These are phyloP conservation scores for Infundibulicybe gibba DNA, from an alignment of 768 basidiomycete genomes.

Conservation along the genomic window DNA sequence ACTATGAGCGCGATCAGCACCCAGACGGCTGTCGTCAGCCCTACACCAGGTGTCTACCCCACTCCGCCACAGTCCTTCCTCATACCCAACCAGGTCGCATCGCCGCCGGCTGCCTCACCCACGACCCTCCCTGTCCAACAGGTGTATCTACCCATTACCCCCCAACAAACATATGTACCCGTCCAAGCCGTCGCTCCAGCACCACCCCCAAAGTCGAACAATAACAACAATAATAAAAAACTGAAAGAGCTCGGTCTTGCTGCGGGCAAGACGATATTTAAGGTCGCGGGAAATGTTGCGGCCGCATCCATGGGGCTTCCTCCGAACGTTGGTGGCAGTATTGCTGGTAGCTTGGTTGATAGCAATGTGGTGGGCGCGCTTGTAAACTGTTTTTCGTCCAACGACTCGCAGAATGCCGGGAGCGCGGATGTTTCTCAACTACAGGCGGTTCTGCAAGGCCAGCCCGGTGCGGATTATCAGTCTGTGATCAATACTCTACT, in stretches of 20 bases:
- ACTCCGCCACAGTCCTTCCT: too few relatives aligned
- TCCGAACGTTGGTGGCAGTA: constrained; percentile 1
- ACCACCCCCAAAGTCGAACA: neutral
- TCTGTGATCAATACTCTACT: constrained; percentile 25
- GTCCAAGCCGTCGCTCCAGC: neutral
- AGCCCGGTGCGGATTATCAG: constrained; percentile 28
- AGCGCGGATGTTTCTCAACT: constrained; percentile 15
- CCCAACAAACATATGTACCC: neutral
- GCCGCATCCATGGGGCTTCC: constrained; percentile 3
- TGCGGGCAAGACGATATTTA: constrained; percentile 3
- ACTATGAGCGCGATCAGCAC: too few relatives aligned
- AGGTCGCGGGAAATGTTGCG: constrained; percentile 10
- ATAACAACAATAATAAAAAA: neutral
- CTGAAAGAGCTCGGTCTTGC: neutral
- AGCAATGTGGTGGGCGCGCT: constrained; percentile 3
- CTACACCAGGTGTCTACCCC: too few relatives aligned
- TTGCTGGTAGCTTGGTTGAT: constrained; percentile 6
- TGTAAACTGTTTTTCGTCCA: constrained; percentile 11
- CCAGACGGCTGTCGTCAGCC: too few relatives aligned
- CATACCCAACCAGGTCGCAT: too few relatives aligned
- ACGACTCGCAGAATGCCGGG: constrained; percentile 5
- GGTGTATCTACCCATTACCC: neutral
- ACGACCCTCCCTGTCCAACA: neutral
- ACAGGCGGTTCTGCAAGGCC: constrained; percentile 25
- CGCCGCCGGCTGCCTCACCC: neutral